These are phyloP conservation scores for Lupinus albus DNA, from an alignment of 306 rosid genomes.

Conservation along the genomic window DNA sequence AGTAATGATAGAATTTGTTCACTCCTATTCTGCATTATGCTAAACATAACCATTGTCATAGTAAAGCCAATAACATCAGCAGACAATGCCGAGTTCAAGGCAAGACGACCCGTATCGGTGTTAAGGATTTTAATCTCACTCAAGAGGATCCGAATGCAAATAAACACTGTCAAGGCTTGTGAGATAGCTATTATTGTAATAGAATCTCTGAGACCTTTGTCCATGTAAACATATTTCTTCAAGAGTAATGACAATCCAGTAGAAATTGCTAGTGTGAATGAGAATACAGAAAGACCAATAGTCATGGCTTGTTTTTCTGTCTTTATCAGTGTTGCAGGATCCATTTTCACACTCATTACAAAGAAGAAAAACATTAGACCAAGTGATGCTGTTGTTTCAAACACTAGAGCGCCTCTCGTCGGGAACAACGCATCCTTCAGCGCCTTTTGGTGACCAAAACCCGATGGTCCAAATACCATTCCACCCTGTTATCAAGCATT, in stretches of 20 bases:
- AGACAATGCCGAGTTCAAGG: slow-evolving; percentile 53
- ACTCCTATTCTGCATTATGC: slow-evolving; percentile 6
- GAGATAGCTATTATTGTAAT: slow-evolving; percentile 45
- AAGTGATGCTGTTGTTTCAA: slow-evolving; percentile 50
- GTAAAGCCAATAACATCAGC: slow-evolving; percentile 43
- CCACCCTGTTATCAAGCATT: slow-evolving; percentile 53
- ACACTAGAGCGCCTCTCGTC: slow-evolving; percentile 32
- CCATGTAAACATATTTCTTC: slow-evolving; percentile 25
- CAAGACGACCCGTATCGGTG: slow-evolving; percentile 60
- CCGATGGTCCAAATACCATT: slow-evolving; percentile 62
- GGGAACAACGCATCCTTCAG: slow-evolving; percentile 50
- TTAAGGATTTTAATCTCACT: slow-evolving; percentile 62
- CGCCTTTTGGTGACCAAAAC: slow-evolving; percentile 43
- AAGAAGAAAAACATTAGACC: slow-evolving; percentile 59
- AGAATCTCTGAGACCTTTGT: slow-evolving; percentile 5
- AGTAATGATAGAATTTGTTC: not conserved
- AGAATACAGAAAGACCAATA: slow-evolving; percentile 48
- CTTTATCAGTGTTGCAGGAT: slow-evolving; percentile 35
- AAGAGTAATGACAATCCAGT: slow-evolving; percentile 1
- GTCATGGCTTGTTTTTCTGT: slow-evolving; percentile 48
- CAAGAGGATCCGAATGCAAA: slow-evolving; percentile 49
- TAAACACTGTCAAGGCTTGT: slow-evolving; percentile 51
- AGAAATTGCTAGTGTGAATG: slow-evolving; percentile 35
- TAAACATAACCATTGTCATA: not conserved
- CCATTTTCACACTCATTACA: slow-evolving; percentile 53